Percentiles rank a stretch among this genome's conserved stretches.
Evolutionary conservation across 352 stramenopile genomes (phyloP).

Genomic region (Pythium rhizo-oryzae): DNA sequence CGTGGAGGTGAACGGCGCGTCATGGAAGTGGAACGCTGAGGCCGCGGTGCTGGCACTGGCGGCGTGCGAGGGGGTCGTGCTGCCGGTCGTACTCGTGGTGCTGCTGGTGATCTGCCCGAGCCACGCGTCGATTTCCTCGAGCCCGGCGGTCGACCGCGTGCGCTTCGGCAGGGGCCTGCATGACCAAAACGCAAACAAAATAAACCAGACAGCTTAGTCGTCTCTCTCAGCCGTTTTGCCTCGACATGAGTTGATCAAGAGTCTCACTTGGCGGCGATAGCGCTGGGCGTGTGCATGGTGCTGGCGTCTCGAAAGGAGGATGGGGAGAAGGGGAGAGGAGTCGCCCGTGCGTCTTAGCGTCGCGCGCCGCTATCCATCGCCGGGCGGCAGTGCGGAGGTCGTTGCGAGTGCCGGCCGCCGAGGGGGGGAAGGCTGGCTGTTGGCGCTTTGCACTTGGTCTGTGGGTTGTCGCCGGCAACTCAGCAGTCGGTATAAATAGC

Average conservation of each 20-base stretch:
- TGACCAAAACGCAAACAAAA: not conserved
- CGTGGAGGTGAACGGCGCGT: not conserved
- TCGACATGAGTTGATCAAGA: not conserved
- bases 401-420: not conserved
- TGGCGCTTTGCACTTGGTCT: not conserved
- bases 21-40: not conserved
- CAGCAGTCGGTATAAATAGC: conserved; percentile 15
- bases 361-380: no score
- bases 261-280: conserved; percentile 14
- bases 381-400: not conserved
- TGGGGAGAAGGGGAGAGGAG: not conserved
- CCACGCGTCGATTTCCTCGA: conserved; percentile 49
- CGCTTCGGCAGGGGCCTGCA: conserved; percentile 62
- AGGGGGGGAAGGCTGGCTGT: not conserved
- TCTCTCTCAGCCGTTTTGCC: not conserved
- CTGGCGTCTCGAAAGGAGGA: not conserved
- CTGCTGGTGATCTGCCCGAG: conserved; percentile 18
- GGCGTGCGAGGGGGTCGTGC: conserved; percentile 2
- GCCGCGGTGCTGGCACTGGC: not conserved
- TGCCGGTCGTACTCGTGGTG: conserved; percentile 12
- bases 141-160: conserved; percentile 53
- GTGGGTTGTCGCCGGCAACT: conserved; percentile 18
- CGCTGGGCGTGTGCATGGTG: conserved; percentile 24
- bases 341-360: conserved; percentile 5
- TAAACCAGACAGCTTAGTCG: not conserved